phyloP scores from a whole-genome alignment of 2,329 filamentous ascomycete species.

The Trichophyton benhamiae region DNA sequence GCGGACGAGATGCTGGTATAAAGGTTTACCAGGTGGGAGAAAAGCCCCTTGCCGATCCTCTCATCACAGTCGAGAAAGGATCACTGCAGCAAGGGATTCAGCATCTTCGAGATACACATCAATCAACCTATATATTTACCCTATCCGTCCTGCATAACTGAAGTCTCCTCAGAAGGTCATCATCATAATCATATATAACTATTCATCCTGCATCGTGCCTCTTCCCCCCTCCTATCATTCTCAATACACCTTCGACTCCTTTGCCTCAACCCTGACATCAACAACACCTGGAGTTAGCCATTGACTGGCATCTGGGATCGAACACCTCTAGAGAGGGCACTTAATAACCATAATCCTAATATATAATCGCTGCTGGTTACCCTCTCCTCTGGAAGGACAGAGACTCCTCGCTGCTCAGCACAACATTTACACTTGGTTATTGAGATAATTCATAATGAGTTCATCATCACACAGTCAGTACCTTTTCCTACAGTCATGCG shows the following conservation, averaged over 20 bases:
- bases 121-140: slow-evolving; percentile 3
- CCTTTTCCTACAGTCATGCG: background rate
- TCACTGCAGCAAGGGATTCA: background rate
- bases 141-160: background rate
- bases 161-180: background rate
- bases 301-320: background rate
- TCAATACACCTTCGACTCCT: background rate
- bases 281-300: background rate
- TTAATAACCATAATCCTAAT: slow-evolving; percentile 1
- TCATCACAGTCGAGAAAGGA: background rate
- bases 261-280: background rate
- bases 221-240: background rate
- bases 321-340: background rate
- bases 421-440: background rate
- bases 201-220: background rate
- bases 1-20: background rate
- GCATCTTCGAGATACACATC: background rate
- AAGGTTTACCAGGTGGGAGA: background rate
- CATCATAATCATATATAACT: background rate
- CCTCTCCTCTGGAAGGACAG: background rate
- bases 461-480: slow-evolving; percentile 5
- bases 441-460: slow-evolving; percentile 4
- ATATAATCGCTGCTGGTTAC: background rate
- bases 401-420: background rate
- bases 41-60: slow-evolving; percentile 1